These are phyloP conservation scores for Raddia distichophylla DNA, from an alignment of 176 grass and related monocot species.

Conservation along the genomic window DNA sequence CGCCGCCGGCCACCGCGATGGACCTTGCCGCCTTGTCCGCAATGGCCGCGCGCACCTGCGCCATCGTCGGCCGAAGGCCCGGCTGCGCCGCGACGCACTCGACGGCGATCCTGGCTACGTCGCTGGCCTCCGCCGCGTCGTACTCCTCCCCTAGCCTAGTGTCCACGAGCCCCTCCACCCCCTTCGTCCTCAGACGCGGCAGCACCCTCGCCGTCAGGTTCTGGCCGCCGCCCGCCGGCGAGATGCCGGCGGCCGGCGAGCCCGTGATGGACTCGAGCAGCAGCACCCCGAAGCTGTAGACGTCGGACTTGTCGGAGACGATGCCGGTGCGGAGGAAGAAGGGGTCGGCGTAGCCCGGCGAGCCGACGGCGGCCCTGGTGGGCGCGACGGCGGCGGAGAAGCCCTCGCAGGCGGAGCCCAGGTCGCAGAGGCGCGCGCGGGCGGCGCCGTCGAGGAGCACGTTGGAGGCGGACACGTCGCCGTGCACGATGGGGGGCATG, in stretches of 20 bases:
- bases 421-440: slow-evolving; percentile 68
- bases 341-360: slow-evolving; percentile 84
- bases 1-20: not conserved
- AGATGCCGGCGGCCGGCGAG: slow-evolving; percentile 40
- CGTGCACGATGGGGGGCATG: slow-evolving; percentile 62
- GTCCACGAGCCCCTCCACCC: slow-evolving; percentile 57
- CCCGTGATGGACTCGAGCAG: slow-evolving; percentile 78
- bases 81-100: slow-evolving; percentile 61
- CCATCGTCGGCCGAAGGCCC: slow-evolving; percentile 64
- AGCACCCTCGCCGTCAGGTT: slow-evolving; percentile 51
- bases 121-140: slow-evolving; percentile 46
- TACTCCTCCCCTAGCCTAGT: slow-evolving; percentile 36
- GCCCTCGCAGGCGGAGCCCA: slow-evolving; percentile 72
- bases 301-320: slow-evolving; percentile 73
- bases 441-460: slow-evolving; percentile 55
- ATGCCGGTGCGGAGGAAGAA: slow-evolving; percentile 90
- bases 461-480: slow-evolving; percentile 85
- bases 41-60: slow-evolving; percentile 53
- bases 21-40: slow-evolving; percentile 49
- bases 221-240: slow-evolving; percentile 19
- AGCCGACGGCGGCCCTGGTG: slow-evolving; percentile 48
- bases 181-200: slow-evolving; percentile 28
- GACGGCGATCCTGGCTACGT: slow-evolving; percentile 51
- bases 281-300: slow-evolving; percentile 88
- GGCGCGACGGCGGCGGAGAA: slow-evolving; percentile 73